Conservation (phyloP, 257 asterid species). For the Handroanthus guayacan region DNA sequence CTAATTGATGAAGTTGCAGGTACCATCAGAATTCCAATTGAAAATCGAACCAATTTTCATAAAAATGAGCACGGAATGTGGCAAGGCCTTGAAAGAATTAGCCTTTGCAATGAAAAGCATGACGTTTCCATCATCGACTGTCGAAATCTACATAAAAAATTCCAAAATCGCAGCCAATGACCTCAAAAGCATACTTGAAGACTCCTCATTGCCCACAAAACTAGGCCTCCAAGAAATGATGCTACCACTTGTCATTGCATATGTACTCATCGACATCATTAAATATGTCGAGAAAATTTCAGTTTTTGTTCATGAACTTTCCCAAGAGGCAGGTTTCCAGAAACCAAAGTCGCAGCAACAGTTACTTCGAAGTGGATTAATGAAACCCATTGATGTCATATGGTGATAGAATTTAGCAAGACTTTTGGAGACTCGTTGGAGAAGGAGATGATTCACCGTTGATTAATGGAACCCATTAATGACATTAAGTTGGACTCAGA, state of each 20-base stretch:
- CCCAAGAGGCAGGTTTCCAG: conserved; percentile 48
- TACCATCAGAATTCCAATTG: conserved; percentile 32
- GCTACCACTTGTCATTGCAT: conserved; percentile 47
- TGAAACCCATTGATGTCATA: background rate
- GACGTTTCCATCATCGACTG: conserved; percentile 39
- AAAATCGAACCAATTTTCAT: conserved; percentile 40
- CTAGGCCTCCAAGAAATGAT: conserved; percentile 43
- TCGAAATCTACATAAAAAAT: conserved; percentile 39
- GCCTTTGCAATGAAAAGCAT: conserved; percentile 45
- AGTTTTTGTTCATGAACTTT: conserved; percentile 45
- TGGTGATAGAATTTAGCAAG: background rate
- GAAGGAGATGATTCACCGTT: background rate
- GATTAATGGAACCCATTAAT: background rate
- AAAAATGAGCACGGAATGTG: conserved; percentile 46
- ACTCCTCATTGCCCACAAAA: conserved; percentile 29
- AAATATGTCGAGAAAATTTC: conserved; percentile 51
- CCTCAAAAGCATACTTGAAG: conserved; percentile 38
- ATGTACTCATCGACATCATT: conserved; percentile 50
- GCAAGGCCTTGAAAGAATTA: conserved; percentile 49
- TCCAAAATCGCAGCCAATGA: conserved; percentile 47
- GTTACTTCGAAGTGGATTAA: background rate
- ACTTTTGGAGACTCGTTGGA: background rate
- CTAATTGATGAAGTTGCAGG: conserved; percentile 25
- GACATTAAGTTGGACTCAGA: background rate
- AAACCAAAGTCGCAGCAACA: background rate